Base-by-base conservation (phyloP, 495 filamentous ascomycete species). In the Tuber aestivum region DNA sequence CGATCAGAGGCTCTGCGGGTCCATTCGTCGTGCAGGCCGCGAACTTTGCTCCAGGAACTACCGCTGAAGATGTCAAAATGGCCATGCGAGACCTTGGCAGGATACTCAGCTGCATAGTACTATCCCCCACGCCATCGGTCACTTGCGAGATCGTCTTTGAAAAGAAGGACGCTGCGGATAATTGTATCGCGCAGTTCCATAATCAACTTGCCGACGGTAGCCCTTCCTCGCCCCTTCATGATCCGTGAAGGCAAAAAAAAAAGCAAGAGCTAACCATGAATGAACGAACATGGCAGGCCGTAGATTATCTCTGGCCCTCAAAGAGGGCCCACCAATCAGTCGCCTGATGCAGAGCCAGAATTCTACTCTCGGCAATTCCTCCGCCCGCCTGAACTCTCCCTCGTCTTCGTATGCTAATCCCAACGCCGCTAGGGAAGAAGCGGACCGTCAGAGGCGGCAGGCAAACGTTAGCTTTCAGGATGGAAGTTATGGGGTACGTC, bases 11-110 rank as follows among this genome's bases (percentile, higher is more conserved):
- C 35, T 85, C 89, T 7, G 93, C 93, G 3, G 92, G 92, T 0
- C 93, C 94, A 0, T 95, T 90, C 79, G 88, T 91, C n/a, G 92
- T 98, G 20, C 86, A 94, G 72, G 94, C 91, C 1, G 89, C 90
- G 83, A 98, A 98, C 85, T 95, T 99, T 79, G 94, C 94, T 5
- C 90, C 90, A 5, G 95, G 95, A 50, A 99, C 95, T 5, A 97
- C 95, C 6, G 93, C 93, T 2, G 94, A 93, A 50, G 95, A 99
- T 83, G 97, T 98, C 70, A 93, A 97, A 84, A 90, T 91, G 75
- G 94, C 93, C 68, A 88, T 97, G 86, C 88, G 89, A 61, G 90
- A 91, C 3, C 84, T 92, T 4, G 91, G 93, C 42, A 85, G 90
- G 72, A 89, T 96, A 75, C 82, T 88, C 42, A 89, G 88, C 77